Base-by-base conservation (phyloP, 805 yeast genomes). In the Pichia insulana region DNA sequence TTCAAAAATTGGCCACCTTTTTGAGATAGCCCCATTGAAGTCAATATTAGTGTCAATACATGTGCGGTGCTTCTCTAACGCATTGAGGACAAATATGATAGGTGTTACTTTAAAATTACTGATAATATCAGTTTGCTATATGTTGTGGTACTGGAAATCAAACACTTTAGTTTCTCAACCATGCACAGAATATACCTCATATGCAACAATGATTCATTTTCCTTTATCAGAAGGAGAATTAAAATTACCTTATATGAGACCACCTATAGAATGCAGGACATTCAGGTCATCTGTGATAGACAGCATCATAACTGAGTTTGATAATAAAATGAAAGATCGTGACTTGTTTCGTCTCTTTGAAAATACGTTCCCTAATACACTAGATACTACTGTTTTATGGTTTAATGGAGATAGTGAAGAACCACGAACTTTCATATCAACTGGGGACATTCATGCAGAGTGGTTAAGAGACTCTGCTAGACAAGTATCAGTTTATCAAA, bases 401-500 rank as follows among this genome's bases (percentile, higher is more conserved):
- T 86, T 81, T 58, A 49, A 55, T 3, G 40, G 48, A 17, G 39
- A 50, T 15, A 46, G 37, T 11, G 35, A 49, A 44, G 19, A 51
- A 43, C 74, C 88, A 0, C 74, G 78, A 47, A 69, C 94, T 1
- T 87, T 87, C 60, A 74, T 87, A 1, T 90, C 86, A 27, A 87
- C 96, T 0, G 96, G 96, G 9, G 96, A 87, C 56, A 87, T 87
- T 43, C 88, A 85, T 58, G 96, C 96, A 2, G 95, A 87, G 60
- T 87, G 96, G 96, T 64, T 87, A 38, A 64, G 96, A 41, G 96
- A 87, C 59, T 79, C 94, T 1, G 85, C 95, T 0, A 67, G 92
- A 51, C 96, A 87, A 56, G 62, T 87, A 37, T 73, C 85, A 4
- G 84, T 83, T 2, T 88, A 86, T 58, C 79, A 80, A 52, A 76